Base-by-base conservation (phyloP, 306 rosid genomes). In the Prunus fruticosa region DNA sequence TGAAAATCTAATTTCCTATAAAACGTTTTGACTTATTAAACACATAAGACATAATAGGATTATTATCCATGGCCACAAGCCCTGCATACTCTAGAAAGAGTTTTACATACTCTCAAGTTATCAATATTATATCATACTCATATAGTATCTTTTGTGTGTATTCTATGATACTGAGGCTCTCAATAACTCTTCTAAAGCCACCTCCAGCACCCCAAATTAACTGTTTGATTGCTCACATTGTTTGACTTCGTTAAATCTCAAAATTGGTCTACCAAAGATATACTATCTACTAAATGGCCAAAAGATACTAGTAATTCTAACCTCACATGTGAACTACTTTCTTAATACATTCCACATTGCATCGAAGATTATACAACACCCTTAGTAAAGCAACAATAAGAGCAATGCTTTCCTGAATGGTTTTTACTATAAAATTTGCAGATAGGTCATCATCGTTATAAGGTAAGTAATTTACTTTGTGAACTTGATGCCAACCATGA, bases 401-500 rank as follows among this genome's bases (percentile, higher is more conserved):
- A 22, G 43, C 43, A 51, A 51, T 27, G 10, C 22, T 51, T 30
- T 19, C 52, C 30, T 3, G 10, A 25, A 58, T 58, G 15, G 64
- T 58, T 13, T 51, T 57, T 57, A 57, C 30, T 11, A 22, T 12
- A 25, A 27, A 61, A 27, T 1, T 61, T 28, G 27, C 15, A 32
- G 34, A 19, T 11, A 34, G 20, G 38, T 27, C 3, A 10, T 14
- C 65, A 54, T 12, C 15, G 0, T 53, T 20, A 41, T 72, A 72
- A 56, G 76, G 56, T 14, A 69, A 51, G 71, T 47, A 67, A 84
- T 67, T 69, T 86, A 92, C 98, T 91, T 88, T 0, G 96, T 90
- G 84, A 95, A 88, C 85, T 95, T 95, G 83, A 95, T 90, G 80
- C 98, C 98, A 67, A 92, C 79, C 96, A 95, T 89, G 83, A 95